These are phyloP conservation scores for Prunus persica DNA, from an alignment of 306 rosid species.

Conservation along the genomic window DNA sequence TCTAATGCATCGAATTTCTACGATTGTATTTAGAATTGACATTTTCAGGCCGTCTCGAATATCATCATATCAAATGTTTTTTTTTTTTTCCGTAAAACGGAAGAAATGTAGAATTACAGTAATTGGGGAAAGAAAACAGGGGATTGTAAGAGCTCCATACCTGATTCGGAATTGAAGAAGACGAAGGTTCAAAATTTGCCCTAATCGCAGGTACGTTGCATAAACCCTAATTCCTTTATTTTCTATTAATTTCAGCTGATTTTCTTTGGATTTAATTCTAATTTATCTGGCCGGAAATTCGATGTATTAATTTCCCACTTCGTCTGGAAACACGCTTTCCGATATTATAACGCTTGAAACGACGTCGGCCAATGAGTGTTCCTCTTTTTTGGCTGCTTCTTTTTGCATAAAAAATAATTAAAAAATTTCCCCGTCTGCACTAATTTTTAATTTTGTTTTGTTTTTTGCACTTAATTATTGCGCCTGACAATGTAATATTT, in stretches of 20 bases:
- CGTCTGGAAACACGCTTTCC: not conserved
- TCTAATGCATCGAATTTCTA: not conserved
- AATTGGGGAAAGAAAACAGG: not conserved
- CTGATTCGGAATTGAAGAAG: conserved; percentile 13
- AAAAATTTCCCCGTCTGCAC: no score
- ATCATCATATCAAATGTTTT: not conserved
- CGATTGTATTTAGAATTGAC: not conserved
- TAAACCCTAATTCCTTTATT: conserved; percentile 38
- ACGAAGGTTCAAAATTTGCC: not conserved
- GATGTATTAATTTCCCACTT: not conserved
- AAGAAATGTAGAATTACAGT: not conserved
- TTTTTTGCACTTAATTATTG: no score
- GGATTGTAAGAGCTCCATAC: not conserved
- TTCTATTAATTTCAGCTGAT: not conserved
- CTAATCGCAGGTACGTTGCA: not conserved
- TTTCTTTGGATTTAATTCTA: not conserved
- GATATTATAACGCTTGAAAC: not conserved
- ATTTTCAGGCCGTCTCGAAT: not conserved
- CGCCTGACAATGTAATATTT: no score
- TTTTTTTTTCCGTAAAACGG: not conserved
- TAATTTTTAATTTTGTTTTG: no score
- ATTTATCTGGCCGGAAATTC: not conserved
- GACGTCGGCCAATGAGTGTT: not conserved
- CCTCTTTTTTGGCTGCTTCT: not conserved
- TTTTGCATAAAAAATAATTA: no score